Percentiles rank a stretch among this genome's conserved stretches.
phyloP scores from a whole-genome alignment of 768 basidiomycete genomes.

The Multifurca ochricompacta region DNA sequence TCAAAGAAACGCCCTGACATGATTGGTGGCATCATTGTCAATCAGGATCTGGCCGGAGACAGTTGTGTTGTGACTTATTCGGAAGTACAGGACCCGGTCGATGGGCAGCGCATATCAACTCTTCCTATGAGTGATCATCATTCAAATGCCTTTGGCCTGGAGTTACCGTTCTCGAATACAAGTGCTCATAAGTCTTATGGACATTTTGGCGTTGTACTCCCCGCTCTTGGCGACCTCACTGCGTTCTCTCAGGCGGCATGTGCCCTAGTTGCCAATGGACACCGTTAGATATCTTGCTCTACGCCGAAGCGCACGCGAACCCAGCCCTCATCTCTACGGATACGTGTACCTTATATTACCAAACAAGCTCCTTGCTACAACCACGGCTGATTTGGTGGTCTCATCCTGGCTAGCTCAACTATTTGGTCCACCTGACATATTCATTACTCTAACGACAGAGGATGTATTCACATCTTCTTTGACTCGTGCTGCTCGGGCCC shows the following conservation, averaged over 20 bases:
- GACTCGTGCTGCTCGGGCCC: background rate
- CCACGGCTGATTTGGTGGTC: background rate
- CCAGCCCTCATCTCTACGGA: constrained; percentile 9
- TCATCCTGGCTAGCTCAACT: constrained; percentile 19
- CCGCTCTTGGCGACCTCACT: constrained; percentile 10
- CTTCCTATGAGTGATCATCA: background rate
- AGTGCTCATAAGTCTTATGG: background rate
- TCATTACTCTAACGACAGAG: constrained; percentile 9
- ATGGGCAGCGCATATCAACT: constrained; percentile 1
- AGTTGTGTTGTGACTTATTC: constrained; percentile 12
- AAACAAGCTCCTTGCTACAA: background rate
- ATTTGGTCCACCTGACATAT: constrained; percentile 21
- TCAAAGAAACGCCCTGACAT: constrained; percentile 25
- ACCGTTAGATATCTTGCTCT: constrained; percentile 17
- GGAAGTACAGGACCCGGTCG: background rate
- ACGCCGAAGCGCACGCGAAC: constrained; percentile 4
- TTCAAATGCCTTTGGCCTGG: background rate
- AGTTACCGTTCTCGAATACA: background rate
- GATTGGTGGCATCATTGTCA: constrained; percentile 35
- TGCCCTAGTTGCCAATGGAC: constrained; percentile 8
- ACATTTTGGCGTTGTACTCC: constrained; percentile 14
- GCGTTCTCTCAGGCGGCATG: constrained; percentile 19
- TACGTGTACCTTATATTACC: constrained; percentile 5
- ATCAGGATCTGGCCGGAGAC: constrained; percentile 2
- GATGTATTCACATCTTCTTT: constrained; percentile 5